These are phyloP conservation scores for Alternaria gansuensis DNA, from an alignment of 2,329 filamentous ascomycete genomes.

Conservation along the genomic window DNA sequence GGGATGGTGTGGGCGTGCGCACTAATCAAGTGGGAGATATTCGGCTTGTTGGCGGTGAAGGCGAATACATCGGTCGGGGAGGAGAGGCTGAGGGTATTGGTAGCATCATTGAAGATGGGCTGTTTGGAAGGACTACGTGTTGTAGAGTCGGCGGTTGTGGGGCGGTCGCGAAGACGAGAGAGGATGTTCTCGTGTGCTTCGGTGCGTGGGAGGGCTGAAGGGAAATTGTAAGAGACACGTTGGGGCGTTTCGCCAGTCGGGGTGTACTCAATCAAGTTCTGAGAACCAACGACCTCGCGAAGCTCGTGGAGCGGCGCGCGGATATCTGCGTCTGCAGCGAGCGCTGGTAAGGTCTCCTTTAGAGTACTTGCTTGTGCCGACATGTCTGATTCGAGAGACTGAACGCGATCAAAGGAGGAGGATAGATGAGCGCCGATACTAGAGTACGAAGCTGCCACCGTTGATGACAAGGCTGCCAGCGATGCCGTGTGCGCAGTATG, in stretches of 20 bases:
- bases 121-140: constrained; percentile 59
- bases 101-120: constrained; percentile 62
- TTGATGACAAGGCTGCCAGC: constrained; percentile 70
- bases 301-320: constrained; percentile 76
- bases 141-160: constrained; percentile 40
- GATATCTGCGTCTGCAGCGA: constrained; percentile 65
- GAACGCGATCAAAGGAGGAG: constrained; percentile 72
- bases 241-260: constrained; percentile 87
- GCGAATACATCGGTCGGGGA: constrained; percentile 43
- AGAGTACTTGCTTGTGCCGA: constrained; percentile 67
- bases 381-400: constrained; percentile 74
- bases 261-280: constrained; percentile 78
- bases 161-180: constrained; percentile 56
- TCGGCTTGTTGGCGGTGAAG: constrained; percentile 33
- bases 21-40: constrained; percentile 40
- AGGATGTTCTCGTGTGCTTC: constrained; percentile 67
- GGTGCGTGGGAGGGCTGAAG: constrained; percentile 79
- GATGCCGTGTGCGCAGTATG: constrained; percentile 74
- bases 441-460: constrained; percentile 76
- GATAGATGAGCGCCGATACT: constrained; percentile 76
- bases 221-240: constrained; percentile 82
- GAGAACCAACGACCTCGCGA: constrained; percentile 71
- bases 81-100: constrained; percentile 49
- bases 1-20: constrained; percentile 32
- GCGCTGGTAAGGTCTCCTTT: constrained; percentile 67